Evolutionary conservation across 1,284 basidiomycete genomes (phyloP).

Genomic region (Pisolithus thermaeus): DNA sequence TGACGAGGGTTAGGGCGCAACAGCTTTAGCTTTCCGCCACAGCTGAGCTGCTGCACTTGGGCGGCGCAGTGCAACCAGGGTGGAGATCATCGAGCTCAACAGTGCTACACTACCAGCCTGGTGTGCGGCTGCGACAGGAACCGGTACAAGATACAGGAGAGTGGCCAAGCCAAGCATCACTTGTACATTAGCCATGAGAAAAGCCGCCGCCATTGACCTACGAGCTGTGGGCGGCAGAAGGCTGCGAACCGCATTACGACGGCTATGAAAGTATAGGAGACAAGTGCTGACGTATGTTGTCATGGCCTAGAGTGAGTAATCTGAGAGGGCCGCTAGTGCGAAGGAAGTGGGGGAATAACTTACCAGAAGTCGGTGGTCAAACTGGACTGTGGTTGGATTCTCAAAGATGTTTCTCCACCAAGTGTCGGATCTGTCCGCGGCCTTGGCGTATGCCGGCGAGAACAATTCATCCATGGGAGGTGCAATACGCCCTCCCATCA

Average conservation of each 20-base stretch:
- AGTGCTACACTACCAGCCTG: constrained; percentile 92
- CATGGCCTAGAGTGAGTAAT: constrained; percentile 51
- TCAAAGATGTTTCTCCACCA: constrained; percentile 96
- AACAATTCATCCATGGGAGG: constrained; percentile 86
- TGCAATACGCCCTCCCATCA: constrained; percentile 87
- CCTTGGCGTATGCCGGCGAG: constrained; percentile 68
- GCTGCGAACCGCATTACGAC: constrained; percentile 47
- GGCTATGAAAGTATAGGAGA: constrained; percentile 56
- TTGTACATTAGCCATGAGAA: constrained; percentile 83
- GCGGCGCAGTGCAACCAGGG: constrained; percentile 67
- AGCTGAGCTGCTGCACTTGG: constrained; percentile 65
- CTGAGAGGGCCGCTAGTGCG: not conserved
- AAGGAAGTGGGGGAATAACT: constrained; percentile 24
- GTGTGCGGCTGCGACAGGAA: constrained; percentile 88
- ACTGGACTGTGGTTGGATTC: constrained; percentile 97
- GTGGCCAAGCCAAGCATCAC: constrained; percentile 89
- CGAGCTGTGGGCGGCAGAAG: constrained; percentile 65
- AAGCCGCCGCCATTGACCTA: constrained; percentile 60
- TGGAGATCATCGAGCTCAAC: constrained; percentile 79
- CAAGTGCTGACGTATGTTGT: constrained; percentile 75
- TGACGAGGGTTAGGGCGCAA: not conserved
- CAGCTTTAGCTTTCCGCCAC: constrained; percentile 42
- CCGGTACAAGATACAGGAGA: constrained; percentile 89
- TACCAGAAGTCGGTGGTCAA: constrained; percentile 90
- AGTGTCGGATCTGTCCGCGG: constrained; percentile 60